Conservation (phyloP, 257 asterid species). For the Gynochthodes officinalis region DNA sequence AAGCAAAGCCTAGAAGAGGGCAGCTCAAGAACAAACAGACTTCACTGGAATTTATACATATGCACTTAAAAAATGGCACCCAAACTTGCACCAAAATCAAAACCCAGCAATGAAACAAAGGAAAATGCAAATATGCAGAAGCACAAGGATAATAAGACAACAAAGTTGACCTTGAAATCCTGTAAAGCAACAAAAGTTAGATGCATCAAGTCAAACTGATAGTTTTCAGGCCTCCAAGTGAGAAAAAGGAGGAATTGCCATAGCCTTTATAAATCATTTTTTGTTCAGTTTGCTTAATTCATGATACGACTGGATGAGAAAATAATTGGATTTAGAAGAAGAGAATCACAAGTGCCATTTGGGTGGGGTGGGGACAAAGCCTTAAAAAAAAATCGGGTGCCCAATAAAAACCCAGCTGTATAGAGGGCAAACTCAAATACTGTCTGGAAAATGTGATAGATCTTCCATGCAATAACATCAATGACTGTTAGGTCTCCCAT, state of each 20-base stretch:
- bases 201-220: not conserved
- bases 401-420: no score
- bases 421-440: not conserved
- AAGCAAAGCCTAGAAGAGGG: no score
- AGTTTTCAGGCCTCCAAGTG: not conserved
- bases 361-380: no score
- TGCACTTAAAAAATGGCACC: not conserved
- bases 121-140: not conserved
- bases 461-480: not conserved
- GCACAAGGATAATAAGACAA: not conserved
- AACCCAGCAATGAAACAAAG: not conserved
- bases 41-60: not conserved
- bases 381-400: no score
- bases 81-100: not conserved
- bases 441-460: not conserved
- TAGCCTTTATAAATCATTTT: not conserved
- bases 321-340: no score
- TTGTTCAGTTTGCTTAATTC: not conserved
- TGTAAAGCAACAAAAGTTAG: not conserved
- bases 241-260: not conserved
- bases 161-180: not conserved
- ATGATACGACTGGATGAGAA: no score
- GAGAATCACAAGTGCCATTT: no score
- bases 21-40: not conserved
- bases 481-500: not conserved